These are phyloP conservation scores for Tuber indicum DNA, from an alignment of 495 filamentous ascomycete genomes.

Conservation along the genomic window DNA sequence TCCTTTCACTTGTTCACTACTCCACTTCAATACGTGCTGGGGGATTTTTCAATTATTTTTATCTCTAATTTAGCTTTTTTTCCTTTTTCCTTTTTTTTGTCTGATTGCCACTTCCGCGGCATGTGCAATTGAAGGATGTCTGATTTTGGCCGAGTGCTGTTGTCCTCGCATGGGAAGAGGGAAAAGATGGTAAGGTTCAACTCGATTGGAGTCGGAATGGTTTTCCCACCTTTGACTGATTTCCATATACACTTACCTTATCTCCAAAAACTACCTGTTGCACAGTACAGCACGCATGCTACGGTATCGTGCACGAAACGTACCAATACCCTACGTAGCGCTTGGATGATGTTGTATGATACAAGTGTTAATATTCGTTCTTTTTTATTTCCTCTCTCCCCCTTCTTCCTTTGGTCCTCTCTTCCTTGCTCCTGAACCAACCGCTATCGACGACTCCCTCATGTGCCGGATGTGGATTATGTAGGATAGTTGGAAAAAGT, in stretches of 20 bases:
- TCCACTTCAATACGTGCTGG: not conserved
- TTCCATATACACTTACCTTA: not conserved
- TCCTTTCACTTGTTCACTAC: not conserved
- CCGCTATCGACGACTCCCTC: not conserved
- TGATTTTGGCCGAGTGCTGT: not conserved
- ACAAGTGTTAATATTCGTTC: not conserved
- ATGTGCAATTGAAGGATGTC: not conserved
- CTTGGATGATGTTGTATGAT: not conserved
- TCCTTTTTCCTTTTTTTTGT: not conserved
- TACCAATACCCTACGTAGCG: not conserved
- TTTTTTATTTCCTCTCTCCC: not conserved
- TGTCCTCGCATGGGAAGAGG: not conserved
- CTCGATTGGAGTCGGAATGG: not conserved
- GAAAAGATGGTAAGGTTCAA: not conserved
- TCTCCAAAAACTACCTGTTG: not conserved
- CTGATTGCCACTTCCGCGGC: not conserved
- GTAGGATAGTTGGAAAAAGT: not conserved
- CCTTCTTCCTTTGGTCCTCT: not conserved
- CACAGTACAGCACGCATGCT: not conserved
- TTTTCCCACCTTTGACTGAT: not conserved
- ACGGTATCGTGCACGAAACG: not conserved
- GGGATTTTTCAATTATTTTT: not conserved
- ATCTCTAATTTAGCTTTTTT: not conserved
- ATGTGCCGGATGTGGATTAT: not conserved
- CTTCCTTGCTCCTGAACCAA: not conserved